These are phyloP conservation scores for Zanthoxylum bungeanum DNA, from an alignment of 345 rosid species.

Conservation along the genomic window DNA sequence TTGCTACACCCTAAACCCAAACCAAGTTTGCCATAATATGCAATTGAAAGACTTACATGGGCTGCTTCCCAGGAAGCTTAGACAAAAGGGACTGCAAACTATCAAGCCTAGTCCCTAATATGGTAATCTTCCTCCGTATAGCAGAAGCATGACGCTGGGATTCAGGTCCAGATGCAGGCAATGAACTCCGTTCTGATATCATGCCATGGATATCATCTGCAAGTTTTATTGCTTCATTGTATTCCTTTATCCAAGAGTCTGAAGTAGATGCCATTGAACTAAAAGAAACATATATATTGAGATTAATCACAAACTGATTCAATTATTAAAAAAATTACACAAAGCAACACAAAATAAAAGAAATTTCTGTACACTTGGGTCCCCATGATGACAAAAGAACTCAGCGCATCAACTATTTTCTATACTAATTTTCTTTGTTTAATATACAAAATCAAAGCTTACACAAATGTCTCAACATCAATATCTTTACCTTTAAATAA, in stretches of 20 bases:
- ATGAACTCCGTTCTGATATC: conserved; percentile 62
- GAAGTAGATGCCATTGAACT: conserved; percentile 67
- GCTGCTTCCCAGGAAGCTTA: conserved; percentile 66
- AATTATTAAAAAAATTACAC: neutral
- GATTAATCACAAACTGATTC: conserved; percentile 1
- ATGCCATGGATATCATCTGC: conserved; percentile 78
- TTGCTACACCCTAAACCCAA: no score
- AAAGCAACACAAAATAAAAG: neutral
- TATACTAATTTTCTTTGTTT: no score
- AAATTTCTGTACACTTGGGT: neutral
- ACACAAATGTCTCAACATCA: neutral
- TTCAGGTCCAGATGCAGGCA: conserved; percentile 70
- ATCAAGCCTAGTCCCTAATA: conserved; percentile 80
- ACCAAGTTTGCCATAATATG: neutral
- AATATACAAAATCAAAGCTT: neutral
- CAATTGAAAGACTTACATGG: conserved; percentile 43
- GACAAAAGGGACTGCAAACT: conserved; percentile 69
- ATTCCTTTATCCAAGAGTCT: conserved; percentile 85
- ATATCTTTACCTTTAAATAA: neutral
- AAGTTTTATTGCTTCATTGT: conserved; percentile 70
- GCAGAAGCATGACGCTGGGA: conserved; percentile 87
- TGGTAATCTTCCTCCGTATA: conserved; percentile 82
- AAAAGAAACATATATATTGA: conserved; percentile 5
- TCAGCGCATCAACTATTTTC: neutral
- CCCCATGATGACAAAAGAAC: neutral